Percentiles rank a stretch among this genome's conserved stretches.
phyloP scores from a whole-genome alignment of 495 filamentous ascomycete genomes.

The Xeromyces bisporus region DNA sequence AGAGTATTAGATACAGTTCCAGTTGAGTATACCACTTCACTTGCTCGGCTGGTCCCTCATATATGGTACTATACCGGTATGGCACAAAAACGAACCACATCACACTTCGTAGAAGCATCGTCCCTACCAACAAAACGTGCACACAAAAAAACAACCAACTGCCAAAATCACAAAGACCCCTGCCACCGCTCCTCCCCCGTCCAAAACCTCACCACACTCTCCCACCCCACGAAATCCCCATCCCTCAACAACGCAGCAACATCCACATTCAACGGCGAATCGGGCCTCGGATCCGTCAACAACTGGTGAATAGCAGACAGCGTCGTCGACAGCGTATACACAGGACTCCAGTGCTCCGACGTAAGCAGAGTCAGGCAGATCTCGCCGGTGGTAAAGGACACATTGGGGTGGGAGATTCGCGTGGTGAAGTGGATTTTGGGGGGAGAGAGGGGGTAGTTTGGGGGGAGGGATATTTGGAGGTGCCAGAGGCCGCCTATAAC shows the following conservation, averaged over 20 bases:
- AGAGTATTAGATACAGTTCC: no score
- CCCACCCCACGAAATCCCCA: constrained; percentile 61
- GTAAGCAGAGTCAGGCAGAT: constrained; percentile 81
- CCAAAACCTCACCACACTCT: constrained; percentile 70
- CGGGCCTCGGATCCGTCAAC: constrained; percentile 55
- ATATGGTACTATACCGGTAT: no score
- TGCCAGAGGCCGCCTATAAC: constrained; percentile 62
- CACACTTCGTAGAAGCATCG: no score
- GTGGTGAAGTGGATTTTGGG: constrained; percentile 67
- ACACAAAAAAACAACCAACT: no score
- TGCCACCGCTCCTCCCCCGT: constrained; percentile 35
- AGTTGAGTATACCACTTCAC: no score
- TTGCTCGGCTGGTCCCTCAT: no score
- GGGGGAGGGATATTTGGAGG: constrained; percentile 58
- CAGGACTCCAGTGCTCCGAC: constrained; percentile 64
- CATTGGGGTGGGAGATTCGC: constrained; percentile 72
- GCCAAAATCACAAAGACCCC: background rate
- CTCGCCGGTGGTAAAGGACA: constrained; percentile 65
- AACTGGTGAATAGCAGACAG: constrained; percentile 65
- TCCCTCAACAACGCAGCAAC: constrained; percentile 58
- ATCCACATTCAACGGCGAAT: constrained; percentile 82
- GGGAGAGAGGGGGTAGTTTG: constrained; percentile 60
- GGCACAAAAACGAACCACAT: no score
- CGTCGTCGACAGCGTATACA: constrained; percentile 63
- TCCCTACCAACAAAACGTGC: no score